phyloP scores from a whole-genome alignment of 176 grass and related monocot genomes.

The Eremochloa ophiuroides region DNA sequence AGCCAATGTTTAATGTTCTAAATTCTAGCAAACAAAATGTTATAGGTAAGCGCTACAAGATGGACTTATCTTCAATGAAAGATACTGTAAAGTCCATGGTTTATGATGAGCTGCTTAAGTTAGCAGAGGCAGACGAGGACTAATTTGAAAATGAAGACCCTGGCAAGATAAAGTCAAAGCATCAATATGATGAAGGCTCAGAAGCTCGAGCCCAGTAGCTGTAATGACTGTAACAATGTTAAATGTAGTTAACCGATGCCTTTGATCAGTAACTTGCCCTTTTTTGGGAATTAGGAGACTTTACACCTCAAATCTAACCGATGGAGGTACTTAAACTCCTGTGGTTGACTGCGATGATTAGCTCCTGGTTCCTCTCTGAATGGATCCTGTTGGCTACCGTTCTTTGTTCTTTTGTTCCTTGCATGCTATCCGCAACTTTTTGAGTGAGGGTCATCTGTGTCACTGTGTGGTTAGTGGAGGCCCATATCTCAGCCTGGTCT shows the following conservation, averaged over 20 bases:
- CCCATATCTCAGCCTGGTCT: neutral
- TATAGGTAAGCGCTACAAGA: conserved; percentile 55
- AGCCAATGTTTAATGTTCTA: neutral
- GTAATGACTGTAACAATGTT: conserved; percentile 20
- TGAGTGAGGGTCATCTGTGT: neutral
- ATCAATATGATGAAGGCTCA: conserved; percentile 20
- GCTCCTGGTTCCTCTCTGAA: neutral
- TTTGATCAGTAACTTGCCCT: neutral
- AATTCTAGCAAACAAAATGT: conserved; percentile 15
- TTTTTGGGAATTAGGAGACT: neutral
- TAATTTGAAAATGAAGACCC: conserved; percentile 19
- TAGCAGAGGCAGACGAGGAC: conserved; percentile 34
- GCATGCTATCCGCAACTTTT: neutral
- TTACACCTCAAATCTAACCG: neutral
- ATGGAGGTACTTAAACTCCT: neutral
- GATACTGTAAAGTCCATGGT: conserved; percentile 45
- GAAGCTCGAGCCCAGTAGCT: conserved; percentile 16
- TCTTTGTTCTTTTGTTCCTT: neutral
- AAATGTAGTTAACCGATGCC: neutral
- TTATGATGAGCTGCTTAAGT: conserved; percentile 48
- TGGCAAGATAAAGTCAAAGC: conserved; percentile 21
- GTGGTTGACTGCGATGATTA: neutral
- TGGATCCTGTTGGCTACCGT: neutral
- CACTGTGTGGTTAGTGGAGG: neutral
- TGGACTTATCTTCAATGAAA: conserved; percentile 57